Evolutionary conservation across 1,139 yeast species (phyloP), one percentile per base, ranked within the genome.

Genomic region (Barnettozyma hawaiiensis): DNA sequence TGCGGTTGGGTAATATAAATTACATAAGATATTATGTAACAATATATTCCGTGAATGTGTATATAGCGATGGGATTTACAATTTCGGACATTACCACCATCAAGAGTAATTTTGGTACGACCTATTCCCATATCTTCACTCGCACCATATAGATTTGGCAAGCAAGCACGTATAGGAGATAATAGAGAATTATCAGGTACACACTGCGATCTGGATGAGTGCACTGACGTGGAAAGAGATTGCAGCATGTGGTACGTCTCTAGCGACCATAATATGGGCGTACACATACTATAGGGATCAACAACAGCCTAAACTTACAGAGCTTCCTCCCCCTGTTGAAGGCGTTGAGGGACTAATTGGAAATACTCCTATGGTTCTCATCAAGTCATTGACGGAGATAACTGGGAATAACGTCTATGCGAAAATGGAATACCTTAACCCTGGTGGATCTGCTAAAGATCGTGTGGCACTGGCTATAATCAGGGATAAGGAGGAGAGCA

Each of bases 381-480:
- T 92, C 44, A 74, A 76, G 50, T 83, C 95, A 0, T 69, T 92
- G n/a, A 81, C 94, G 1, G 64, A 70, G 12, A 65, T 72, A 19
- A 86, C 96, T 0, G 95, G 95, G 0, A 82, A 95, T 58, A 80
- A 83, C 39, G 78, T 92, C 9, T 85, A 80, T 56, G 97, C 95
- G 44, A 92, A 92, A 59, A 64, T 90, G 48, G 98, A 92, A 62
- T 66, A 87, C 46, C 67, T 74, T 54, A 92, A 92, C 57, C 97
- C 97, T 1, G 98, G 95, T 18, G 97, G 97, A 0, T 85, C 95
- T 40, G 95, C 97, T 29, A 92, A 92, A 59, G 98, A 92, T 59
- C 69, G 98, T 43, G 95, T 92, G 32, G 98, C 97, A 1, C 70
- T 86, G 40, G 85, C 95, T 2, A 84, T 92, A 52, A 82, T 90